Percentiles rank a stretch among this genome's conserved stretches.
Evolutionary conservation across 1,284 basidiomycete genomes (phyloP).

Genomic region (Puccinia coronata): DNA sequence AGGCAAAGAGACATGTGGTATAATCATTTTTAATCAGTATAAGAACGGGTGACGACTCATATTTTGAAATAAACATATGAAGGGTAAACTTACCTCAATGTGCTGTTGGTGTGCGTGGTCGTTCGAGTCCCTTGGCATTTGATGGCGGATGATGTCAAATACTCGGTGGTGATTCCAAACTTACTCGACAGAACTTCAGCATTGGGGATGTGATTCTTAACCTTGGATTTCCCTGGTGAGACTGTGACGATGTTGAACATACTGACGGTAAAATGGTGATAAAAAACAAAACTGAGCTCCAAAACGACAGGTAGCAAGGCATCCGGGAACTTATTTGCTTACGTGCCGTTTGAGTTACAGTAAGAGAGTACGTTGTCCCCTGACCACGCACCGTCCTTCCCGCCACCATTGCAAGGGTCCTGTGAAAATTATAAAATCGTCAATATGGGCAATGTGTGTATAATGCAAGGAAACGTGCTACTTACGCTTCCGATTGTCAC

Average conservation of each 20-base stretch:
- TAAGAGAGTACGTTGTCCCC: conserved; percentile 37
- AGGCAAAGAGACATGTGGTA: too few relatives aligned
- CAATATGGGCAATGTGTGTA: background rate
- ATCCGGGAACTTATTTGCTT: background rate
- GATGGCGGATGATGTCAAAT: conserved; percentile 27
- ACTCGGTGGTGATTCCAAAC: conserved; percentile 44
- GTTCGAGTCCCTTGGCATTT: conserved; percentile 14
- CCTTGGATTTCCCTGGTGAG: conserved; percentile 25
- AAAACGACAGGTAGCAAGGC: background rate
- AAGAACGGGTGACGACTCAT: too few relatives aligned
- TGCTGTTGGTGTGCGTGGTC: background rate
- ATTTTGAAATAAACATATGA: too few relatives aligned
- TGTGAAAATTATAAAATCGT: background rate
- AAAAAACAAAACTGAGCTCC: background rate
- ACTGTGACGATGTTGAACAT: conserved; percentile 47
- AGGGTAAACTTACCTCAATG: conserved; percentile 4
- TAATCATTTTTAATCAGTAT: background rate
- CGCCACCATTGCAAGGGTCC: conserved; percentile 33
- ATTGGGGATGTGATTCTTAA: conserved; percentile 41
- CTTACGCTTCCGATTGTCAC: conserved; percentile 47
- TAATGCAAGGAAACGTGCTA: background rate
- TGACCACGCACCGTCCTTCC: conserved; percentile 37
- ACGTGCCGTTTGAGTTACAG: conserved; percentile 47
- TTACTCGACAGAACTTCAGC: conserved; percentile 15
- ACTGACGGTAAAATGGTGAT: background rate